These are phyloP conservation scores for Yamagishiella unicocca DNA, from an alignment of 139 green algal species.

Conservation along the genomic window DNA sequence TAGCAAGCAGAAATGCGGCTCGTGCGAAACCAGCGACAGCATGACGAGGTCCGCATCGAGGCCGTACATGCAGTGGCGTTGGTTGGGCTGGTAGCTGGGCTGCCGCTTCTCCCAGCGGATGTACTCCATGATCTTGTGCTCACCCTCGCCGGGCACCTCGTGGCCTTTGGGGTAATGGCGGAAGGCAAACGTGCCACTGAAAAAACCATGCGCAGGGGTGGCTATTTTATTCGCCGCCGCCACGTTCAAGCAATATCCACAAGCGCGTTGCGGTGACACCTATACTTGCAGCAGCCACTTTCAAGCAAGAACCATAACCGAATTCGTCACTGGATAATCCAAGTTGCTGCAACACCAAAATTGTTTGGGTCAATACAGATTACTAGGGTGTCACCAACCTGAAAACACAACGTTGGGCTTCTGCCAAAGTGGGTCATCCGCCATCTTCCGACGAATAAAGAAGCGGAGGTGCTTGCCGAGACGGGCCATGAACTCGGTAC, in stretches of 20 bases:
- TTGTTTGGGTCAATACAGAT: too few species aligned
- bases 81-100: conserved; percentile 70
- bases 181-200: too few species aligned
- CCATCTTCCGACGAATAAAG: conserved; percentile 87
- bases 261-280: too few species aligned
- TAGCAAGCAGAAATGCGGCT: conserved; percentile 97
- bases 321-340: too few species aligned
- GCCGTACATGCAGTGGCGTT: conserved; percentile 95
- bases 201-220: too few species aligned
- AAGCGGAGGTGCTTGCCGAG: conserved; percentile 86
- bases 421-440: conserved; percentile 88
- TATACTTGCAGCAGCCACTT: too few species aligned
- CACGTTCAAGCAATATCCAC: too few species aligned
- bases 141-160: conserved; percentile 95
- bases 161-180: conserved; percentile 68
- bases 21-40: conserved; percentile 94
- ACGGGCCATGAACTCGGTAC: conserved; percentile 72
- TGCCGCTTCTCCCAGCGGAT: conserved; percentile 84
- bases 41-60: conserved; percentile 98
- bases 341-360: too few species aligned
- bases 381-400: too few species aligned
- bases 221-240: too few species aligned
- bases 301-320: too few species aligned
- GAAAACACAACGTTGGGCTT: conserved; percentile 84
- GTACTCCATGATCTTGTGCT: conserved; percentile 99